Conservation (phyloP, 495 filamentous ascomycete genomes). For the Aspergillus affinis region DNA sequence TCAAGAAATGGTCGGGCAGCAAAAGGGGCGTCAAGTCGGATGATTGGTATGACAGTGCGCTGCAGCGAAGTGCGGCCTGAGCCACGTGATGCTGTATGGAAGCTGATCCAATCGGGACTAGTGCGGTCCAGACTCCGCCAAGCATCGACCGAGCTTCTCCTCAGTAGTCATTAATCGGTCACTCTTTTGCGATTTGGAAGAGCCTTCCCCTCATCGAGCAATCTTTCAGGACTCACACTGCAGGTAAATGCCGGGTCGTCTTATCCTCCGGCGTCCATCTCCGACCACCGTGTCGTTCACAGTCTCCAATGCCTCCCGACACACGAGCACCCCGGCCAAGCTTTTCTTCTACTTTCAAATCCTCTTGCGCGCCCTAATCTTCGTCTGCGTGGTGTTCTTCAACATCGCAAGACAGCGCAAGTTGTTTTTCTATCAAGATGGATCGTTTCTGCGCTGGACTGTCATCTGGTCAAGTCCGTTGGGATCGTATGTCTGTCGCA, state of each 20-base stretch:
- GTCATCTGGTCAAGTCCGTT: conserved; percentile 35
- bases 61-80: conserved; percentile 10
- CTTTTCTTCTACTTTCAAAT: conserved; percentile 50
- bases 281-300: conserved; percentile 85
- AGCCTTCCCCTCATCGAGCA: not conserved
- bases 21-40: not conserved
- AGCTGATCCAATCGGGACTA: conserved; percentile 1
- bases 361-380: conserved; percentile 46
- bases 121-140: not conserved
- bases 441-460: conserved; percentile 27
- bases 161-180: too few relatives aligned
- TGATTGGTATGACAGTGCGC: conserved; percentile 4
- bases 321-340: conserved; percentile 56
- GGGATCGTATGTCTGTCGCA: conserved; percentile 29
- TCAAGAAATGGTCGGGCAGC: conserved; percentile 20
- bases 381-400: conserved; percentile 41
- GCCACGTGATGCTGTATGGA: conserved; percentile 30
- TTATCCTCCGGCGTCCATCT: conserved; percentile 71
- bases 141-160: not conserved
- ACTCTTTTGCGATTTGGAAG: too few relatives aligned
- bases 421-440: conserved; percentile 26
- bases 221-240: not conserved
- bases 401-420: conserved; percentile 38
- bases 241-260: conserved; percentile 43
- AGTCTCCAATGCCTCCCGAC: conserved; percentile 68